Percentiles rank a stretch among this genome's conserved stretches.
These are phyloP conservation scores for Acorus gramineus DNA, from an alignment of 106 monocot species.

Conservation along the genomic window DNA sequence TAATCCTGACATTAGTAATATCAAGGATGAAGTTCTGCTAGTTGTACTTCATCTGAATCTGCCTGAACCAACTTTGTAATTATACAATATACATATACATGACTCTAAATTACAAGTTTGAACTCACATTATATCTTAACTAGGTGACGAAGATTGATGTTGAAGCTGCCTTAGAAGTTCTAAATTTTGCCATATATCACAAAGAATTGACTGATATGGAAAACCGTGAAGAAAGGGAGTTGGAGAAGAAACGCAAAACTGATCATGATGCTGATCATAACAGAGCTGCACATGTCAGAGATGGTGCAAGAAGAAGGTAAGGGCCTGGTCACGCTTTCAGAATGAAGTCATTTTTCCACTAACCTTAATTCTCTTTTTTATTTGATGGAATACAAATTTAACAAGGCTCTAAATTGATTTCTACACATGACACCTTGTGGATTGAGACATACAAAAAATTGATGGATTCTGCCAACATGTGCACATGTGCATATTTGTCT, in stretches of 20 bases:
- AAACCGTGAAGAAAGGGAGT: slow-evolving; percentile 74
- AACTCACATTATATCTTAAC: slow-evolving; percentile 1
- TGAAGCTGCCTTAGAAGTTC: slow-evolving; percentile 76
- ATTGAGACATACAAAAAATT: too few species aligned
- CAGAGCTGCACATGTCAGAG: slow-evolving; percentile 13
- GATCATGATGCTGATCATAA: slow-evolving; percentile 39
- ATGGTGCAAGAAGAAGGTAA: slow-evolving; percentile 31
- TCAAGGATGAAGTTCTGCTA: too few species aligned
- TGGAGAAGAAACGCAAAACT: slow-evolving; percentile 65
- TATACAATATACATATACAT: too few species aligned
- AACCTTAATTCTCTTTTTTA: not conserved
- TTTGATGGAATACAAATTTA: not conserved
- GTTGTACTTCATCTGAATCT: too few species aligned
- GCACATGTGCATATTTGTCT: too few species aligned
- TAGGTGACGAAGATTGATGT: slow-evolving; percentile 76
- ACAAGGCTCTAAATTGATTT: not conserved
- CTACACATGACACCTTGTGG: too few species aligned
- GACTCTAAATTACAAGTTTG: too few species aligned
- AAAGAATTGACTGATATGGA: slow-evolving; percentile 96
- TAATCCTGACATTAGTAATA: too few species aligned
- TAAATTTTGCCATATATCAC: slow-evolving; percentile 97
- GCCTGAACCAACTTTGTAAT: too few species aligned
- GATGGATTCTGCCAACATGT: too few species aligned
- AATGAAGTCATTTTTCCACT: not conserved
- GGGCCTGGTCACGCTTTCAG: not conserved